phyloP scores from a whole-genome alignment of 306 rosid genomes.

The Calophaca sinica region DNA sequence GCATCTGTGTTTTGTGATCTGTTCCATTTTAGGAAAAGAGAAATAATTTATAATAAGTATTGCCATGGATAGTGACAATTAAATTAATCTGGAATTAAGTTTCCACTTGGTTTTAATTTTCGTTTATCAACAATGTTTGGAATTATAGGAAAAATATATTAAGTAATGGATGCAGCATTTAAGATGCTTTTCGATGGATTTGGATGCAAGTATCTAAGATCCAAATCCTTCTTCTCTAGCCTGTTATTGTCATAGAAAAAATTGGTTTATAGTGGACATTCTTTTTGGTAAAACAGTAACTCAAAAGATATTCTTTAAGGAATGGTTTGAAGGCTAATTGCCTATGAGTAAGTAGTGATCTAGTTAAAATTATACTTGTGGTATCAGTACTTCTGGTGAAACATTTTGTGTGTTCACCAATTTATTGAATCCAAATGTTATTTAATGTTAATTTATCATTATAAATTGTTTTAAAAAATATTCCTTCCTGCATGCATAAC shows the following conservation, averaged over 20 bases:
- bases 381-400: not conserved
- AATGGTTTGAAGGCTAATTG: not conserved
- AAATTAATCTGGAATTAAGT: slow-evolving; percentile 25
- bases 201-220: not conserved
- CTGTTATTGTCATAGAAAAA: slow-evolving; percentile 12
- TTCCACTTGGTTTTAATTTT: slow-evolving; percentile 28
- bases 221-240: not conserved
- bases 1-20: not conserved
- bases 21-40: not conserved
- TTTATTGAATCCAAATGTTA: not conserved
- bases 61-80: slow-evolving; percentile 31
- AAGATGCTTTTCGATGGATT: not conserved
- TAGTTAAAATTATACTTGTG: slow-evolving; percentile 11
- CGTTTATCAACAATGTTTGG: slow-evolving; percentile 6
- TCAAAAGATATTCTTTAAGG: slow-evolving; percentile 9
- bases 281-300: slow-evolving; percentile 28
- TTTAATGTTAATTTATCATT: slow-evolving; percentile 1
- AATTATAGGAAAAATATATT: not conserved
- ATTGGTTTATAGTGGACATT: not conserved
- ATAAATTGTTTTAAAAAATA: not conserved
- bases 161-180: slow-evolving; percentile 15
- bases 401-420: not conserved
- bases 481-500: not conserved
- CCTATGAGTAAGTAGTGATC: not conserved
- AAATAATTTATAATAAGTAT: not conserved